Percentiles rank a stretch among this genome's conserved stretches.
These are phyloP conservation scores for Tetrastigma voinierianum DNA, from an alignment of 164 flowering plant species.

Conservation along the genomic window DNA sequence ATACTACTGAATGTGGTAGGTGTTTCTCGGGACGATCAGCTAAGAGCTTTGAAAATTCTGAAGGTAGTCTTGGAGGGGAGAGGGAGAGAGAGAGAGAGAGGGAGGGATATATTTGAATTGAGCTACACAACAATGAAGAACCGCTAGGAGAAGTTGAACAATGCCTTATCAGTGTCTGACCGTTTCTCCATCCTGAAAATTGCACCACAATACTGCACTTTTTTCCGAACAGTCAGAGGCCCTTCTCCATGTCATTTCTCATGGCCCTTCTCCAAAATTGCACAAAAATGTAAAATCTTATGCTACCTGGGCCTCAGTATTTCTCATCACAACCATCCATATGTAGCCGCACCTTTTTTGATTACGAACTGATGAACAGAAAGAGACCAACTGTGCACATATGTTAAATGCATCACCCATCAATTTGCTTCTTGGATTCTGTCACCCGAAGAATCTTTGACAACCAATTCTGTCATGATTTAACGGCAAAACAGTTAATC, in stretches of 20 bases:
- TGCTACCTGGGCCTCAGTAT: too few relatives aligned
- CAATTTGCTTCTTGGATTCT: too few relatives aligned
- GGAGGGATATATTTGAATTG: constrained; percentile 41
- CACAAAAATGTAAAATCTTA: too few relatives aligned
- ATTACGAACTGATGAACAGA: too few relatives aligned
- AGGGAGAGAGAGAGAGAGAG: constrained; percentile 38
- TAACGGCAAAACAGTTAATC: too few relatives aligned
- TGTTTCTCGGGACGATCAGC: constrained; percentile 57
- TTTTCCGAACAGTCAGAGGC: constrained; percentile 32
- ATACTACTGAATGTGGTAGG: constrained; percentile 31
- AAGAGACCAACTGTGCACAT: too few relatives aligned
- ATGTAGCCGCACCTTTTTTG: too few relatives aligned
- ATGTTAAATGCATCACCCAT: too few relatives aligned
- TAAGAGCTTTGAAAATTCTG: constrained; percentile 57
- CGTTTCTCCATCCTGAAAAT: constrained; percentile 52
- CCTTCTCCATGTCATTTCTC: constrained; percentile 58
- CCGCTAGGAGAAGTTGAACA: constrained; percentile 49
- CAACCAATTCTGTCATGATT: too few relatives aligned
- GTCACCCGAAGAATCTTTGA: too few relatives aligned
- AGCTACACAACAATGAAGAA: constrained; percentile 40
- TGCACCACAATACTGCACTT: constrained; percentile 47
- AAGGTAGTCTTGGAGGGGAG: constrained; percentile 31
- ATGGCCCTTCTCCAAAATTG: too few relatives aligned
- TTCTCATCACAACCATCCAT: too few relatives aligned
- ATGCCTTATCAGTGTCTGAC: constrained; percentile 29